Conservation (phyloP, 2,329 filamentous ascomycete species). For the Pseudocercospora ulei region DNA sequence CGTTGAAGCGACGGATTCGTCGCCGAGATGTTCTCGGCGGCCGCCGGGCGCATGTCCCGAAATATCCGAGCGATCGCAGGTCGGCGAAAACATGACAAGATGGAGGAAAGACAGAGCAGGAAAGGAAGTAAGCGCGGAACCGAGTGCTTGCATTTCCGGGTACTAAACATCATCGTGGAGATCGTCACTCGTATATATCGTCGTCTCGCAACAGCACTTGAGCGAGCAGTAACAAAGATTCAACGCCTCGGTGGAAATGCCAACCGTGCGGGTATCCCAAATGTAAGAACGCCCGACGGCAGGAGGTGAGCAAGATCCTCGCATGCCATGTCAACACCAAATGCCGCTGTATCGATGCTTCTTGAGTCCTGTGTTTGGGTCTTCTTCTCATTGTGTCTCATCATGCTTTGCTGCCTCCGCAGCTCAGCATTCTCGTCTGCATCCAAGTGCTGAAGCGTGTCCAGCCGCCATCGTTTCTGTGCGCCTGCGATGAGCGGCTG, state of each 20-base stretch:
- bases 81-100: no score
- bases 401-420: slow-evolving; percentile 29
- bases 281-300: slow-evolving; percentile 5
- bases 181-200: slow-evolving; percentile 8
- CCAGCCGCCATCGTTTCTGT: slow-evolving; percentile 35
- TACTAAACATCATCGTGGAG: no score
- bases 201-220: slow-evolving; percentile 11
- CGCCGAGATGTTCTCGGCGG: no score
- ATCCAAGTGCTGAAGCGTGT: slow-evolving; percentile 50
- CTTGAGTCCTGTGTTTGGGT: not conserved
- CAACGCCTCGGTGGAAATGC: slow-evolving; percentile 4
- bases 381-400: not conserved
- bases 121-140: no score
- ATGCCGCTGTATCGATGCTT: not conserved
- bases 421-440: slow-evolving; percentile 47
- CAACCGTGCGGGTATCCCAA: slow-evolving; percentile 12
- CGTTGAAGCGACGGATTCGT: no score
- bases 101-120: no score
- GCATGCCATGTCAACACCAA: not conserved
- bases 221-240: slow-evolving; percentile 3
- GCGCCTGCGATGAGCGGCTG: slow-evolving; percentile 6
- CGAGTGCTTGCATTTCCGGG: no score
- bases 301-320: not conserved
- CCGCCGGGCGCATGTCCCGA: no score
- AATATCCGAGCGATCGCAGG: no score